Base-by-base conservation (phyloP, 352 stramenopile genomes). In the Pythium myriotylum region DNA sequence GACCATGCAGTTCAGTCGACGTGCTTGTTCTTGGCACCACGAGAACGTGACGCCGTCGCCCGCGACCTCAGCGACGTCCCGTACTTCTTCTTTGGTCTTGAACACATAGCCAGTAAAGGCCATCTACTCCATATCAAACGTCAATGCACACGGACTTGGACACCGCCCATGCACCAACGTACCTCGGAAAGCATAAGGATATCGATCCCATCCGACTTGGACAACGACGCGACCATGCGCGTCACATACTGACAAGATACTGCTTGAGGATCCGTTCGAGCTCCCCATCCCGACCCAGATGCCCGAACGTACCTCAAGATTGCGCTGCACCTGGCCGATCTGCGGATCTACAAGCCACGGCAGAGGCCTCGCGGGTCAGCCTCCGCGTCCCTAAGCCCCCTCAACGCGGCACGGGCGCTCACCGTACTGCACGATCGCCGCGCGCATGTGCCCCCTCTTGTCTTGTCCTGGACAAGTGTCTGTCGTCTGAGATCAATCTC, bases 71-170 rank as follows among this genome's bases (percentile, higher is more conserved):
- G 86, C 86, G n/a, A 94, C 69, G 46, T 72, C 41, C n/a, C 64
- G 74, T 37, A 89, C 76, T 8, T 90, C 70, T 26, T 64, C 68
- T 51, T 76, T 80, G 26, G 72, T 75, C 43, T 73, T 37, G 58
- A 95, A 92, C 24, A 91, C 84, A 66, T 95, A 93, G 17, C 86
- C 86, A 12, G 86, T 92, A 50, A 95, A 88, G 43, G 73, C 78
- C 82, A 93, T 93, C 84, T 94, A 62, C 5, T 35, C 29, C 29
- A 10, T 10, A 35, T 35, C 29, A 10, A 35, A 5, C 5, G 29
- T 35, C 29, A 35, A 10, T n/a, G n/a, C n/a, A n/a, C n/a, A n/a
- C n/a, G n/a, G n/a, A n/a, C n/a, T n/a, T n/a, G n/a, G n/a, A n/a
- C n/a, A n/a, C n/a, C n/a, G n/a, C n/a, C n/a, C n/a, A n/a, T n/a